Base-by-base conservation (phyloP, 169 alveolate genomes). In the Besnoitia besnoiti region DNA sequence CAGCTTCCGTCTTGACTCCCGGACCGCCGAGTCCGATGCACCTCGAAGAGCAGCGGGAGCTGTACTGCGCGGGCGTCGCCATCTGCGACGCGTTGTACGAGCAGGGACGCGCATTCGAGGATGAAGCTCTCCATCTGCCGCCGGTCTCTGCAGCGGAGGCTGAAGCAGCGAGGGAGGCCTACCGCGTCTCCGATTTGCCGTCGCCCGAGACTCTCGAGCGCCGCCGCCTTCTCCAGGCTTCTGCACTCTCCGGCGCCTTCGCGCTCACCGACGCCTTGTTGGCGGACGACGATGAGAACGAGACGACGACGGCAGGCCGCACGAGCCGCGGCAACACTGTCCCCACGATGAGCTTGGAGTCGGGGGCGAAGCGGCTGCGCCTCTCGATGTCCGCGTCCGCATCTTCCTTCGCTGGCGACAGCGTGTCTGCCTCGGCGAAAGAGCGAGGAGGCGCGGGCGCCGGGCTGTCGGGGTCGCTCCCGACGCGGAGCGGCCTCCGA, bases 1-100 rank as follows among this genome's bases (percentile, higher is more conserved):
- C n/a, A 2, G 50, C 8, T 14, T 73, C 73, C 76, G 35, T 49
- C 76, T 62, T 39, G 4, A 88, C 92, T 0, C 92, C 92, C 2
- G 92, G 85, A 3, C 92, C 92, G 21, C 92, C 92, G 62, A 61
- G 85, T 42, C 92, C 92, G 21, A 40, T 88, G 92, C 92, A 88
- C 46, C 51, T 88, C 73, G 92, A 79, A n/a, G 92, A 88, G 85
- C 92, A 88, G 85, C 84, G 73, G 55, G 92, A 88, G 85, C 75
- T 88, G 85, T 33, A 33, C 80, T 67, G 46, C 47, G n/a, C 80
- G 24, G 42, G 46, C 39, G 80, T 67, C 44, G 39, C 80, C 21
- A 35, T 67, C 4, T 67, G 39, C 80, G 80, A 67, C 44, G 80
- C 44, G 2, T n/a, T 67, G 80, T 67, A 67, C 44, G n/a, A 3